Conservation (phyloP, 805 yeast species). For the Nakazawaea pomicola region DNA sequence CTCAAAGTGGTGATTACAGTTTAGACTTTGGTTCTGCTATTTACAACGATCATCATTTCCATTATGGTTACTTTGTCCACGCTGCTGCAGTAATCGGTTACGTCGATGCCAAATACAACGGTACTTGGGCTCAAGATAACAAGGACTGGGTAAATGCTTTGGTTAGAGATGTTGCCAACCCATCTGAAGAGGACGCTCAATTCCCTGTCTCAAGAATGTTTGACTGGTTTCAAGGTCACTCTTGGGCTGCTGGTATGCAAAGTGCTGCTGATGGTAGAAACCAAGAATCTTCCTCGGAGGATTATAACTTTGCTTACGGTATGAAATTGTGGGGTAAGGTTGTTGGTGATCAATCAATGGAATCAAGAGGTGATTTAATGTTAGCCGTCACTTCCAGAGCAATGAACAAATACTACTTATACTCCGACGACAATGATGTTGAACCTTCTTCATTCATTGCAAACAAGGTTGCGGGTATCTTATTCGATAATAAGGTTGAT, state of each 20-base stretch:
- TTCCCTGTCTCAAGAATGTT: constrained; percentile 67
- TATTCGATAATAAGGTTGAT: constrained; percentile 69
- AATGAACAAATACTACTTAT: constrained; percentile 52
- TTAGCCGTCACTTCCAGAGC: constrained; percentile 53
- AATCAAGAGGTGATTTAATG: constrained; percentile 52
- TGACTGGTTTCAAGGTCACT: constrained; percentile 76
- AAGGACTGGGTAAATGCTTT: constrained; percentile 51
- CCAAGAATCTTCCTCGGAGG: constrained; percentile 72
- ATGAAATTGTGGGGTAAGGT: constrained; percentile 62
- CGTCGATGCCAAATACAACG: constrained; percentile 44
- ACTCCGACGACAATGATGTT: constrained; percentile 44
- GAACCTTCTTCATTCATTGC: constrained; percentile 51
- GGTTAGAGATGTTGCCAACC: constrained; percentile 65
- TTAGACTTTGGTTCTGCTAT: constrained; percentile 46
- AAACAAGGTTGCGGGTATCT: constrained; percentile 69
- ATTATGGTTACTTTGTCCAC: constrained; percentile 49
- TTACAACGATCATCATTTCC: constrained; percentile 57
- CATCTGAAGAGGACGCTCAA: constrained; percentile 43
- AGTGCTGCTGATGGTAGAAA: constrained; percentile 73
- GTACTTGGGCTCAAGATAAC: constrained; percentile 48
- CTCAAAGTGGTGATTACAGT: constrained; percentile 32
- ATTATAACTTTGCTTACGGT: constrained; percentile 66
- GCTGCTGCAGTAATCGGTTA: constrained; percentile 62
- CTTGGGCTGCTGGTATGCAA: constrained; percentile 73
- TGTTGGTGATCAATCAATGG: constrained; percentile 47